Percentiles rank a stretch among this genome's conserved stretches.
These are phyloP conservation scores for Syncephalastrum sp. DNA, from an alignment of 371 early-diverging fungal species.

Conservation along the genomic window DNA sequence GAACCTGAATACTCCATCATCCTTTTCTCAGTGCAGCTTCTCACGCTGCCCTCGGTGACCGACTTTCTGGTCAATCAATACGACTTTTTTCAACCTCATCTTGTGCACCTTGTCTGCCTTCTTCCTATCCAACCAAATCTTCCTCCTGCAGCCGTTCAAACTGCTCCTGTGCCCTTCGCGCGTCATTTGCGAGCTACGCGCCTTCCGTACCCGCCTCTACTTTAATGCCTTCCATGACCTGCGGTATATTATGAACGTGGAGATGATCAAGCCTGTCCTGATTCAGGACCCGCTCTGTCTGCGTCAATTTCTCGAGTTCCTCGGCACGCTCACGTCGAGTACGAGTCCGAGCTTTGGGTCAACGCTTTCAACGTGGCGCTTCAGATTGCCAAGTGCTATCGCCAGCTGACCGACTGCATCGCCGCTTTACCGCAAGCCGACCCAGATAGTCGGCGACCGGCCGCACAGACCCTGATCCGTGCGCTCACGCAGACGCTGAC, in stretches of 20 bases:
- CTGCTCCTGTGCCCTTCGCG: slow-evolving; percentile 44
- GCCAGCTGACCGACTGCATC: slow-evolving; percentile 82
- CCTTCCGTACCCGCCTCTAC: slow-evolving; percentile 79
- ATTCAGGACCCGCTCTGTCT: slow-evolving; percentile 61
- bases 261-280: slow-evolving; percentile 58
- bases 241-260: slow-evolving; percentile 72
- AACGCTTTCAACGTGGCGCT: slow-evolving; percentile 88
- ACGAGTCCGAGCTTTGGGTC: slow-evolving; percentile 90
- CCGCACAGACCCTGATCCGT: slow-evolving; percentile 43
- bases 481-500: slow-evolving; percentile 63
- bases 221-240: slow-evolving; percentile 87
- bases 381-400: slow-evolving; percentile 77
- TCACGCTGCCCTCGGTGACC: slow-evolving; percentile 90
- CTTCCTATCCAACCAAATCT: slow-evolving; percentile 59
- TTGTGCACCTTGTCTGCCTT: slow-evolving; percentile 65
- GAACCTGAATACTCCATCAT: slow-evolving; percentile 89
- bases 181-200: slow-evolving; percentile 77
- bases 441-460: slow-evolving; percentile 13
- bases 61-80: slow-evolving; percentile 77
- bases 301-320: slow-evolving; percentile 75
- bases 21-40: slow-evolving; percentile 88
- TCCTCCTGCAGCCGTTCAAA: slow-evolving; percentile 32
- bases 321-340: slow-evolving; percentile 86
- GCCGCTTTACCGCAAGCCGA: slow-evolving; percentile 46
- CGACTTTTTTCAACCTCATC: slow-evolving; percentile 70